Percentiles rank a stretch among this genome's conserved stretches.
phyloP scores from a whole-genome alignment of 2,329 filamentous ascomycete species.

The Monosporascus cannonballus region DNA sequence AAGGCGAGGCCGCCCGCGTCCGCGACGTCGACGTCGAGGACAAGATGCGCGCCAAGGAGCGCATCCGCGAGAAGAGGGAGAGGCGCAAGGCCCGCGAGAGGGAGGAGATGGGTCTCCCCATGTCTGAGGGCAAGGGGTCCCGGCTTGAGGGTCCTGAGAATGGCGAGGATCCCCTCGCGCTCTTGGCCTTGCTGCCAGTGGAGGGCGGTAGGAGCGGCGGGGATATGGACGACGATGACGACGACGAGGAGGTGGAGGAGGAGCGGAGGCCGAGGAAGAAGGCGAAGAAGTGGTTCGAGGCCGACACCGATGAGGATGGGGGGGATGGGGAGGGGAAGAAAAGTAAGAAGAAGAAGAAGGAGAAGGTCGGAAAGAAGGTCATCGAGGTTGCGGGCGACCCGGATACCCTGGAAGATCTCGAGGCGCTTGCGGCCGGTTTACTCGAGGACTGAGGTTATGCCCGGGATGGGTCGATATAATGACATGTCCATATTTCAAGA shows the following conservation, averaged over 20 bases:
- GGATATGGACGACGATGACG: conserved; percentile 11
- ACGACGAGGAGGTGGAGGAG: conserved; percentile 29
- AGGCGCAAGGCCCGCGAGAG: conserved; percentile 66
- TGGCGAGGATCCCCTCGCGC: conserved; percentile 47
- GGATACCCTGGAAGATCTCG: conserved; percentile 73
- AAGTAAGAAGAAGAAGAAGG: conserved; percentile 37
- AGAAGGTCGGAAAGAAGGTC: conserved; percentile 45
- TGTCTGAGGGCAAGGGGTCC: conserved; percentile 33
- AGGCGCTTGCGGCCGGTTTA: conserved; percentile 68
- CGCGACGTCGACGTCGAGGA: conserved; percentile 72
- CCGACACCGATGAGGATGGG: conserved; percentile 50
- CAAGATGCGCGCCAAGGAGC: conserved; percentile 73
- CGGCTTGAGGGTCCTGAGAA: conserved; percentile 34
- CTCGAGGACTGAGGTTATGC: conserved; percentile 37
- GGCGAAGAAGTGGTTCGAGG: conserved; percentile 75
- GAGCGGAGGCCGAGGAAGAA: conserved; percentile 51
- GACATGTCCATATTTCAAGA: too few relatives aligned
- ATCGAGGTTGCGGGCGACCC: conserved; percentile 62
- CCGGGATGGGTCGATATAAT: not conserved
- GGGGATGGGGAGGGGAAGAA: conserved; percentile 32
- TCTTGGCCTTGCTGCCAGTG: conserved; percentile 52
- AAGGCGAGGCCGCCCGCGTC: conserved; percentile 66
- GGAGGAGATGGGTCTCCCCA: conserved; percentile 36
- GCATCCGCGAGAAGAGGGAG: conserved; percentile 68
- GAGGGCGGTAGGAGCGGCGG: conserved; percentile 28